These are phyloP conservation scores for Hamigera avellanea DNA, from an alignment of 495 filamentous ascomycete genomes.

Conservation along the genomic window DNA sequence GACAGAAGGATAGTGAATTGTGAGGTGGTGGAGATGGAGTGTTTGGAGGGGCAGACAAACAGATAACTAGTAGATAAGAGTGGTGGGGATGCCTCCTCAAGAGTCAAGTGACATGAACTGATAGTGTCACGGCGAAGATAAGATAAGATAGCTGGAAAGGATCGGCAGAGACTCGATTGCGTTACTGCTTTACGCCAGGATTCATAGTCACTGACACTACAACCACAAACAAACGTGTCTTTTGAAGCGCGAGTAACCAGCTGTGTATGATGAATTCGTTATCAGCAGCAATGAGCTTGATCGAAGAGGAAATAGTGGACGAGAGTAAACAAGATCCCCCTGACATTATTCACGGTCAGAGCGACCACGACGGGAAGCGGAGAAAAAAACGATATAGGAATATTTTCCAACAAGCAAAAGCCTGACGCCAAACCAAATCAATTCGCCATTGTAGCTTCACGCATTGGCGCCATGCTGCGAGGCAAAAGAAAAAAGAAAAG, in stretches of 20 bases:
- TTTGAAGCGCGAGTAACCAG: no score
- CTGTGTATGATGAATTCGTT: constrained; percentile 2
- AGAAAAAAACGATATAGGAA: neutral
- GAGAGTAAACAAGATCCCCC: neutral
- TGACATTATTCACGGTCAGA: neutral
- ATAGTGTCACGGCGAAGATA: neutral
- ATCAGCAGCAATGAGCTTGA: no score
- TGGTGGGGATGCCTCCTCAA: no score
- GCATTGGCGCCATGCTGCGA: no score
- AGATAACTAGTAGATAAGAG: no score
- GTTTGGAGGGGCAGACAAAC: neutral
- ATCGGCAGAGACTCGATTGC: no score
- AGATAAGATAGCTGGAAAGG: constrained; percentile 2
- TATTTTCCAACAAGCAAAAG: constrained; percentile 7
- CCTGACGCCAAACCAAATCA: constrained; percentile 24
- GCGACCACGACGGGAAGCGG: neutral
- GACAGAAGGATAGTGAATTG: neutral
- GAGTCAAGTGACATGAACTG: neutral
- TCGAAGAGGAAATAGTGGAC: neutral
- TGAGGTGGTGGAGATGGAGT: neutral
- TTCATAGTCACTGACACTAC: neutral
- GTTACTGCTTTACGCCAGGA: no score
- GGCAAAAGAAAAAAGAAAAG: constrained; percentile 3
- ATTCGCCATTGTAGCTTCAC: constrained; percentile 27
- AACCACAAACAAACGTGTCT: no score